phyloP scores from a whole-genome alignment of 129 eudicot genomes.

The Chrysanthemum makinoi region DNA sequence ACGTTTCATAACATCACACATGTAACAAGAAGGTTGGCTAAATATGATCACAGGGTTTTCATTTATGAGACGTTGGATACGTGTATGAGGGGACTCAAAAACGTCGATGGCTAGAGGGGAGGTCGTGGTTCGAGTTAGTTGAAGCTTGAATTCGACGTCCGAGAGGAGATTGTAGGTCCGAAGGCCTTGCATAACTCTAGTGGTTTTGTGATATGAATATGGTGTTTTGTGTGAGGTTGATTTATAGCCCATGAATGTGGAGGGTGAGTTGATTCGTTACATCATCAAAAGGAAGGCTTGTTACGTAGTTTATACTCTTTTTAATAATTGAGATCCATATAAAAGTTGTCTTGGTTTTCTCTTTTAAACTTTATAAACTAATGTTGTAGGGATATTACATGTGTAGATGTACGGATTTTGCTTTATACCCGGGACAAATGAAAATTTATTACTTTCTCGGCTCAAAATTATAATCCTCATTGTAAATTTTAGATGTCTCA shows the following conservation, averaged over 20 bases:
- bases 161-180: slow-evolving; percentile 23
- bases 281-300: slow-evolving; percentile 1
- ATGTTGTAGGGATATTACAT: too few relatives aligned
- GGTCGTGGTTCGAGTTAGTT: slow-evolving; percentile 51
- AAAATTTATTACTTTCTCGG: too few relatives aligned
- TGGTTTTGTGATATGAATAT: not conserved
- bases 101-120: slow-evolving; percentile 57
- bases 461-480: too few relatives aligned
- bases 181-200: slow-evolving; percentile 42
- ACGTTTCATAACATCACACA: slow-evolving; percentile 82
- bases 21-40: slow-evolving; percentile 63
- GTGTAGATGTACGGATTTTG: too few relatives aligned
- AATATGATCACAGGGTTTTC: slow-evolving; percentile 76
- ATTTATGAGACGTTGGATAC: slow-evolving; percentile 60
- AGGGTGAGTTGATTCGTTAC: slow-evolving; percentile 7
- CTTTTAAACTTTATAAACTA: too few relatives aligned
- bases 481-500: too few relatives aligned
- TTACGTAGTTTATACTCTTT: slow-evolving; percentile 29
- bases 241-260: slow-evolving; percentile 22
- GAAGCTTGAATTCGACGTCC: slow-evolving; percentile 55
- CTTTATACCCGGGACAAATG: too few relatives aligned
- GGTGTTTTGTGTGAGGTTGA: not conserved
- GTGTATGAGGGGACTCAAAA: slow-evolving; percentile 50
- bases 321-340: not conserved
- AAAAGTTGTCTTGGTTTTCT: too few relatives aligned